Conservation (phyloP, 2,329 filamentous ascomycete genomes). For the Mycosphaerella sp. region DNA sequence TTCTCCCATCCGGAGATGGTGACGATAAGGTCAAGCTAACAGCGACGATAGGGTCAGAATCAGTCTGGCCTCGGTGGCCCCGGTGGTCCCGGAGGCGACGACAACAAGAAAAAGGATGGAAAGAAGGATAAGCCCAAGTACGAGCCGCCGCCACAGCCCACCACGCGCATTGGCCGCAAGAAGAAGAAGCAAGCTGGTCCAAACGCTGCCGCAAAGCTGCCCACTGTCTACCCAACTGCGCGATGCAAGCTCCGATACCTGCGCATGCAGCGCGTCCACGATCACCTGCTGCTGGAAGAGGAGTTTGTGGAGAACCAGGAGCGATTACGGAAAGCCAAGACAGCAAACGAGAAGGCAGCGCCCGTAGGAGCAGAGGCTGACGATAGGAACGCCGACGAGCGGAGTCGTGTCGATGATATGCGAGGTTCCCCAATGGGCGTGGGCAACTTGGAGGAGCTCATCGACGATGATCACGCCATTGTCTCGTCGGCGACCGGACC, state of each 20-base stretch:
- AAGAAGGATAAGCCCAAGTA: conserved; percentile 99
- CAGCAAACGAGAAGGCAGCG: conserved; percentile 60
- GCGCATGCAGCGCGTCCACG: conserved; percentile 97
- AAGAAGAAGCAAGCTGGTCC: conserved; percentile 95
- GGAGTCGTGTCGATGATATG: conserved; percentile 95
- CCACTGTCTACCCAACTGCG: conserved; percentile 87
- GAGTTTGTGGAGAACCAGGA: conserved; percentile 99
- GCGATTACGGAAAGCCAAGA: conserved; percentile 86
- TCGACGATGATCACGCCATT: conserved; percentile 98
- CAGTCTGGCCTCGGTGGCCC: conserved; percentile 73
- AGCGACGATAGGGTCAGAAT: conserved; percentile 60
- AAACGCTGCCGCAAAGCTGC: conserved; percentile 91
- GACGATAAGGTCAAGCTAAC: conserved; percentile 11
- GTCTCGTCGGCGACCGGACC: conserved; percentile 95
- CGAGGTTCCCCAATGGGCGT: conserved; percentile 98
- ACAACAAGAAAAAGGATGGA: conserved; percentile 81
- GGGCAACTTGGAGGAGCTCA: conserved; percentile 95
- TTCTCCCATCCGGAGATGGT: neutral
- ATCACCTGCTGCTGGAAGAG: conserved; percentile 92
- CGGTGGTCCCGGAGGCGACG: conserved; percentile 41
- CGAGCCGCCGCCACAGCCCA: conserved; percentile 93
- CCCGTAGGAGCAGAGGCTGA: conserved; percentile 61
- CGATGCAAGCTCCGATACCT: conserved; percentile 96
- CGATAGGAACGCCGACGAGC: conserved; percentile 90
- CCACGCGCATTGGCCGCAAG: conserved; percentile 93